phyloP scores from a whole-genome alignment of 2,329 filamentous ascomycete species.

The Phaeosphaeriaceae sp. region DNA sequence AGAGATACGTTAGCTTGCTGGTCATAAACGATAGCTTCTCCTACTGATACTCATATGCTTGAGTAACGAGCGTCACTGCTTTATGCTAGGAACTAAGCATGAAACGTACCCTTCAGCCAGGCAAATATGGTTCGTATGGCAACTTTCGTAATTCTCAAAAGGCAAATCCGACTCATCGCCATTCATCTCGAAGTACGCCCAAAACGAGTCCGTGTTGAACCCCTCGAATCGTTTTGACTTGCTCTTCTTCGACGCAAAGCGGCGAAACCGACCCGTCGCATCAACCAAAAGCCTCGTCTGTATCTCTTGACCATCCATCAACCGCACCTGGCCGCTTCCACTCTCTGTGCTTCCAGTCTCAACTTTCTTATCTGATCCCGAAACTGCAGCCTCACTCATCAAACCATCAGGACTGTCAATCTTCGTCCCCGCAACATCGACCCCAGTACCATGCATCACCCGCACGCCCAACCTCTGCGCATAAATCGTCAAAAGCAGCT shows the following conservation, averaged over 20 bases:
- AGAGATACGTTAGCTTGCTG: no score
- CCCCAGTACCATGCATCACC: not conserved
- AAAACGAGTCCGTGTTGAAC: not conserved
- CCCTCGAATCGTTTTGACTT: not conserved
- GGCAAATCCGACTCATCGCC: not conserved
- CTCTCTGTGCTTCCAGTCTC: no score
- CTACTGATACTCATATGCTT: no score
- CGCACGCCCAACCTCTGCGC: not conserved
- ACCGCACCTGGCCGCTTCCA: not conserved
- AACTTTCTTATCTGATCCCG: no score
- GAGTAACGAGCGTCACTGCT: not conserved
- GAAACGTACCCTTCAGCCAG: not conserved
- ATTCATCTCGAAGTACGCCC: not conserved
- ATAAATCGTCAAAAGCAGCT: not conserved
- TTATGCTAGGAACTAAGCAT: not conserved
- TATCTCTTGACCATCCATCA: not conserved
- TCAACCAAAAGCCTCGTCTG: not conserved
- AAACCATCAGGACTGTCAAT: not conserved
- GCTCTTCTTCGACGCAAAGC: not conserved
- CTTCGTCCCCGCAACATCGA: not conserved
- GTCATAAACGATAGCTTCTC: no score
- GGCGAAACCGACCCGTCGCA: not conserved
- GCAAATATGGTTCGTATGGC: not conserved
- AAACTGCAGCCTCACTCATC: no score
- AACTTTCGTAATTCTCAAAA: not conserved